Conservation (phyloP, 768 basidiomycete genomes). For the Rhizopogon roseolus region DNA sequence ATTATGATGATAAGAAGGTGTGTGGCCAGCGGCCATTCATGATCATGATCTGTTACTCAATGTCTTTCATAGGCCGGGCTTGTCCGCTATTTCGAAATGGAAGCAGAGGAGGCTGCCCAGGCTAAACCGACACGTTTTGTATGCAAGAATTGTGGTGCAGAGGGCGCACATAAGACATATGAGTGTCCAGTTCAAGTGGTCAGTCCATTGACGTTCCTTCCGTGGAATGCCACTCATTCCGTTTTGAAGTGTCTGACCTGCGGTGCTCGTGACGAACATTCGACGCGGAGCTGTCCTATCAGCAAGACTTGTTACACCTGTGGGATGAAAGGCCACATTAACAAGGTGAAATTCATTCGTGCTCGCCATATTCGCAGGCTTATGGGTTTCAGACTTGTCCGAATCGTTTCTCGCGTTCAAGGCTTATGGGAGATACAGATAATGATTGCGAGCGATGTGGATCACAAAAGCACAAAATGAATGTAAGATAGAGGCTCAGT, state of each 20-base stretch:
- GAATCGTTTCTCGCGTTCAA: slow-evolving; percentile 39
- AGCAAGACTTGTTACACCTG: slow-evolving; percentile 78
- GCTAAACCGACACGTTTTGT: slow-evolving; percentile 44
- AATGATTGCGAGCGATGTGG: slow-evolving; percentile 68
- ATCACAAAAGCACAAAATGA: slow-evolving; percentile 56
- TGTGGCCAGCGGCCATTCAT: slow-evolving; percentile 8
- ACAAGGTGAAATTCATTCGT: slow-evolving; percentile 35
- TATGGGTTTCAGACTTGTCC: slow-evolving; percentile 55
- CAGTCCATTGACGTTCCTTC: slow-evolving; percentile 20
- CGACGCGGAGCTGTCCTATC: slow-evolving; percentile 73
- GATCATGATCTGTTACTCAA: background rate
- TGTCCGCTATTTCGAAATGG: slow-evolving; percentile 62
- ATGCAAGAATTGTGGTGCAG: slow-evolving; percentile 76
- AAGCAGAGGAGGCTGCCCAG: slow-evolving; percentile 32
- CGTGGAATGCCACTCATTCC: background rate
- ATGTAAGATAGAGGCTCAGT: slow-evolving; percentile 37
- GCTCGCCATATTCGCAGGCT: background rate
- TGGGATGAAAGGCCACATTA: slow-evolving; percentile 82
- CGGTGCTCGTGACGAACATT: slow-evolving; percentile 75
- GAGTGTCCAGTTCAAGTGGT: slow-evolving; percentile 75
- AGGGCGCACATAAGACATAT: slow-evolving; percentile 62
- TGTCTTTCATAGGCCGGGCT: slow-evolving; percentile 36
- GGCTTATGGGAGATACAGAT: slow-evolving; percentile 19
- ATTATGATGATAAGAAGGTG: slow-evolving; percentile 64
- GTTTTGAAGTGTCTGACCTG: slow-evolving; percentile 67